Percentiles rank a stretch among this genome's conserved stretches.
Evolutionary conservation across 371 early-diverging fungal genomes (phyloP).

Genomic region (Gilbertella persicaria): DNA sequence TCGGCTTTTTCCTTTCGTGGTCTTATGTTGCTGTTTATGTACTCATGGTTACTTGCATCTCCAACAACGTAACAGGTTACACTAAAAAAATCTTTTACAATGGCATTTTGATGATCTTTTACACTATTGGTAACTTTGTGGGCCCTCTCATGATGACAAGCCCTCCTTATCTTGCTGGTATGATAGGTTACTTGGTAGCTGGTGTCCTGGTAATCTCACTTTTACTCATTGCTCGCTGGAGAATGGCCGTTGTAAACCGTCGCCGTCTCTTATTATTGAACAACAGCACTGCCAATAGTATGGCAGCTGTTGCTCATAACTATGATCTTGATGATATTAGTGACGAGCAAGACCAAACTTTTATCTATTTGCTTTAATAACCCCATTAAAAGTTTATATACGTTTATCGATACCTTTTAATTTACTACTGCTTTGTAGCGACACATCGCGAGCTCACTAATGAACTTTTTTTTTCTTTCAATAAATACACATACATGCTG

Average conservation of each 20-base stretch:
- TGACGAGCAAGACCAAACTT: constrained; percentile 42
- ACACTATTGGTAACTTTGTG: constrained; percentile 34
- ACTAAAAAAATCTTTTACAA: constrained; percentile 36
- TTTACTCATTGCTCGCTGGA: constrained; percentile 24
- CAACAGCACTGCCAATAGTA: constrained; percentile 14
- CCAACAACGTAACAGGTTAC: constrained; percentile 33
- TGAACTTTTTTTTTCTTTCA: too few species aligned
- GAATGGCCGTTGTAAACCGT: constrained; percentile 25
- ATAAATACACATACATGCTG: too few species aligned
- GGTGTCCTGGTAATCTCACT: constrained; percentile 19
- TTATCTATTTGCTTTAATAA: constrained; percentile 38
- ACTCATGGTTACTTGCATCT: constrained; percentile 23
- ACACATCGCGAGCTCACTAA: too few species aligned
- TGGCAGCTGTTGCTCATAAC: constrained; percentile 8
- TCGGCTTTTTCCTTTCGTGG: constrained; percentile 31
- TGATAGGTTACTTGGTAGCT: constrained; percentile 29
- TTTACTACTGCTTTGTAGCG: too few species aligned
- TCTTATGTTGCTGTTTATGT: constrained; percentile 23
- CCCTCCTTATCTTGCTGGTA: constrained; percentile 25
- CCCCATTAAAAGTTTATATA: too few species aligned
- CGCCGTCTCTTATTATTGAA: constrained; percentile 22
- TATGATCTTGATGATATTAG: constrained; percentile 38
- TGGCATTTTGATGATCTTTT: constrained; percentile 27
- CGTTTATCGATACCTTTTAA: too few species aligned
- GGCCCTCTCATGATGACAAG: constrained; percentile 38